Conservation (phyloP, 2,329 filamentous ascomycete genomes). For the Stagonosporopsis vannaccii region DNA sequence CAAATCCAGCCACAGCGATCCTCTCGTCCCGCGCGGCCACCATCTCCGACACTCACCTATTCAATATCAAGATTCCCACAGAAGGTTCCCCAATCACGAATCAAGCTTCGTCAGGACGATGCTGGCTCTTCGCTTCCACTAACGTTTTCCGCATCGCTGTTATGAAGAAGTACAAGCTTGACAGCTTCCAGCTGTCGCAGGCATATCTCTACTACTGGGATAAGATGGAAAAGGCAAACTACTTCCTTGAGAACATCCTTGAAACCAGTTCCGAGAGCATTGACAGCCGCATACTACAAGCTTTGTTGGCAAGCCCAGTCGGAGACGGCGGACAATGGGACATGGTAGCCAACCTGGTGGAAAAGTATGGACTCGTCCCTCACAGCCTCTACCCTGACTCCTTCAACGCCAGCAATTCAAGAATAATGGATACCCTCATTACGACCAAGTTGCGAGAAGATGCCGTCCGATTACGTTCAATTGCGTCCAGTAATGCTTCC, state of each 20-base stretch:
- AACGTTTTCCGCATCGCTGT: constrained; percentile 90
- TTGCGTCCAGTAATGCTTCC: constrained; percentile 54
- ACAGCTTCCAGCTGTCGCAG: constrained; percentile 85
- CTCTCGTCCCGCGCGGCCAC: constrained; percentile 69
- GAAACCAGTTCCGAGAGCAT: constrained; percentile 75
- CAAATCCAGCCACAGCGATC: constrained; percentile 70
- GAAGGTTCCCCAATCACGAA: constrained; percentile 87
- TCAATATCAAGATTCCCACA: constrained; percentile 82
- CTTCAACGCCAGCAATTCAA: constrained; percentile 77
- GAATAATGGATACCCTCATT: constrained; percentile 74
- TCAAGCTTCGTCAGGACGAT: constrained; percentile 80
- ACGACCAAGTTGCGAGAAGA: constrained; percentile 89
- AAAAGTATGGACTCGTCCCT: constrained; percentile 88
- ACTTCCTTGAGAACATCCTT: constrained; percentile 84
- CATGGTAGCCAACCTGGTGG: constrained; percentile 85
- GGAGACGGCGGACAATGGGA: constrained; percentile 90
- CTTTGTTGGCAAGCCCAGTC: constrained; percentile 71
- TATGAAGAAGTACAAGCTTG: constrained; percentile 81
- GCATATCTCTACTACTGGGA: constrained; percentile 92
- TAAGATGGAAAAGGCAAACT: constrained; percentile 91
- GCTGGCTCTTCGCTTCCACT: constrained; percentile 92
- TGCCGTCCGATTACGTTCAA: constrained; percentile 72
- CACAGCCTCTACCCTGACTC: constrained; percentile 82
- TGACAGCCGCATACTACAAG: constrained; percentile 75
- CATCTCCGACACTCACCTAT: constrained; percentile 77